Evolutionary conservation across 805 yeast genomes (phyloP).

Genomic region (Candida tibetensis): DNA sequence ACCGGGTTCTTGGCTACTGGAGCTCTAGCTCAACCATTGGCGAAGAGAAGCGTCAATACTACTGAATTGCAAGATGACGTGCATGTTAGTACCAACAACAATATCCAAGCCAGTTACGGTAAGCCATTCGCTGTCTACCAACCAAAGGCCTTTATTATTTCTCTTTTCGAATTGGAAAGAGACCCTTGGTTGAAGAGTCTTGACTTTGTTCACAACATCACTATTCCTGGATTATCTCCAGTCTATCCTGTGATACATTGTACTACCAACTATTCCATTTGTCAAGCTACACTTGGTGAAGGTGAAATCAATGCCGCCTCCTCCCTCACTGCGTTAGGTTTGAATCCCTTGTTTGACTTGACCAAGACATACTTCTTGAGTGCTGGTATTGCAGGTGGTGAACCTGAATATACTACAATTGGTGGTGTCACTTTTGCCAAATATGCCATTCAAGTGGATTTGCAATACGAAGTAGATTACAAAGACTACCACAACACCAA

Average conservation of each 20-base stretch:
- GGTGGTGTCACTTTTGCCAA: constrained; percentile 61
- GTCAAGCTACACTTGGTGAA: constrained; percentile 68
- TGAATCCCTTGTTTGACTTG: constrained; percentile 55
- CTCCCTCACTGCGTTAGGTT: constrained; percentile 51
- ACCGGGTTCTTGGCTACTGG: constrained; percentile 6
- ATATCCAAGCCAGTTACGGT: constrained; percentile 23
- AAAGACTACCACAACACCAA: constrained; percentile 25
- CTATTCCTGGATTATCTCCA: constrained; percentile 67
- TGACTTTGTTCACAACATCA: constrained; percentile 50
- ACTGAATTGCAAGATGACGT: constrained; percentile 9
- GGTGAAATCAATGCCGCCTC: constrained; percentile 68
- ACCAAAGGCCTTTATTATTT: constrained; percentile 55
- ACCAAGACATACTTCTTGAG: constrained; percentile 58
- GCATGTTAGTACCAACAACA: constrained; percentile 8
- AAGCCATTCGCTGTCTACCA: constrained; percentile 35
- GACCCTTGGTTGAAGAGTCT: constrained; percentile 50
- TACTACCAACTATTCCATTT: constrained; percentile 48
- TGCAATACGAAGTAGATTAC: constrained; percentile 58
- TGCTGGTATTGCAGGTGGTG: constrained; percentile 67
- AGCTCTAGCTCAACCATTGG: constrained; percentile 16
- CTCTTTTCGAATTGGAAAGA: constrained; percentile 54
- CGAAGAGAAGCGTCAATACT: constrained; percentile 14
- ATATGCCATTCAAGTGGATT: constrained; percentile 59
- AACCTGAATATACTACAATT: constrained; percentile 52
- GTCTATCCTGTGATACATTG: constrained; percentile 57